Percentiles rank a stretch among this genome's conserved stretches.
Evolutionary conservation across 2,329 filamentous ascomycete genomes (phyloP).

Genomic region (Oidium heveae): DNA sequence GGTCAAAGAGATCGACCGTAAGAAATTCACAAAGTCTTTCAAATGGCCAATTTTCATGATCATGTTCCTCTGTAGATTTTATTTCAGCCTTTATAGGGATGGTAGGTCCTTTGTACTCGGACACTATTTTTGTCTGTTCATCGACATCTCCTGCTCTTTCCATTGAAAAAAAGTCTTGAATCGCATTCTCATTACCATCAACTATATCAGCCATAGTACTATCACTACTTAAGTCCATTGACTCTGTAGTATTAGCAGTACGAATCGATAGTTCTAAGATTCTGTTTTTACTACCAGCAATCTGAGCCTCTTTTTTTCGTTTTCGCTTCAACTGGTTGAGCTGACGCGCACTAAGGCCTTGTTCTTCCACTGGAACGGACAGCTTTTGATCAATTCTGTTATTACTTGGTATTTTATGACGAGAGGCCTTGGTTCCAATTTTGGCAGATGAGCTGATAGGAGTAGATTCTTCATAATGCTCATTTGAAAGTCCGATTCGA

Average conservation of each 20-base stretch:
- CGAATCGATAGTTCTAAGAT: constrained; percentile 67
- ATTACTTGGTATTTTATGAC: constrained; percentile 11
- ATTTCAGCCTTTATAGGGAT: constrained; percentile 69
- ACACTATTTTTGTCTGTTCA: constrained; percentile 76
- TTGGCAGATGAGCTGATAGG: constrained; percentile 24
- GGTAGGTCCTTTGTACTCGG: constrained; percentile 75
- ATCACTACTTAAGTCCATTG: constrained; percentile 6
- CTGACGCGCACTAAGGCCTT: constrained; percentile 68
- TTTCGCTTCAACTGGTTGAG: constrained; percentile 89
- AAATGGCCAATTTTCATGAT: constrained; percentile 78
- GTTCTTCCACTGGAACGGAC: constrained; percentile 28
- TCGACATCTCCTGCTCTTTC: constrained; percentile 56
- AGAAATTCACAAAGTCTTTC: constrained; percentile 85
- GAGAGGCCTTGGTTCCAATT: constrained; percentile 7
- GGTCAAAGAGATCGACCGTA: constrained; percentile 78
- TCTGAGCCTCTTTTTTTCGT: constrained; percentile 69
- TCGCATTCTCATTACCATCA: constrained; percentile 30
- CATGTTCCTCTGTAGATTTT: constrained; percentile 48
- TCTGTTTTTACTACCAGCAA: constrained; percentile 69
- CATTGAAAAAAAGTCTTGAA: constrained; percentile 71
- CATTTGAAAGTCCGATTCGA: constrained; percentile 61
- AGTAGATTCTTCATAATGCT: constrained; percentile 61
- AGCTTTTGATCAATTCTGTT: constrained; percentile 17
- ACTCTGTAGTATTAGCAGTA: constrained; percentile 12
- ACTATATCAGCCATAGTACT: constrained; percentile 29